Percentiles rank a stretch among this genome's conserved stretches.
These are phyloP conservation scores for Colletotrichum aenigma DNA, from an alignment of 2,329 filamentous ascomycete species.

Conservation along the genomic window DNA sequence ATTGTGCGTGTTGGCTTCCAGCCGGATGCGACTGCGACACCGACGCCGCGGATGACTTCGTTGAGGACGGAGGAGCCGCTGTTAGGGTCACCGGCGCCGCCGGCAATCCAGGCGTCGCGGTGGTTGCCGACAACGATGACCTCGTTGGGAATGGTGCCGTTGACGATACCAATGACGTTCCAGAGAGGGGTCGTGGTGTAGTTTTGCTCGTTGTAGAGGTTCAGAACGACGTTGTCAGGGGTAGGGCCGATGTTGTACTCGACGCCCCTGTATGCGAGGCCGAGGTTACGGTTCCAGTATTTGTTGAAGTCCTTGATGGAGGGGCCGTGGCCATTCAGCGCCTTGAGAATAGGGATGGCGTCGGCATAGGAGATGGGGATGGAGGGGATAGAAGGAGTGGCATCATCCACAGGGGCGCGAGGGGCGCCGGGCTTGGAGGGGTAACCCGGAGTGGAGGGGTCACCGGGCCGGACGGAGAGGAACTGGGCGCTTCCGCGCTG, in stretches of 20 bases:
- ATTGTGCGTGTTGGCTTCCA: slow-evolving; percentile 79
- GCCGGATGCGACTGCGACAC: slow-evolving; percentile 66
- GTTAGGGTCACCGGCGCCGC: slow-evolving; percentile 84
- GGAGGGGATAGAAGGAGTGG: slow-evolving; percentile 86
- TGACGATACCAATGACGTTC: slow-evolving; percentile 93
- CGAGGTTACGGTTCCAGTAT: slow-evolving; percentile 72
- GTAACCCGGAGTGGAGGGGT: slow-evolving; percentile 91
- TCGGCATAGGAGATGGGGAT: slow-evolving; percentile 89
- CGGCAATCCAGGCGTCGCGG: slow-evolving; percentile 83
- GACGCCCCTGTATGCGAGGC: slow-evolving; percentile 79
- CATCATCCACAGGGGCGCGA: slow-evolving; percentile 70
- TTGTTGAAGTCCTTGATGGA: slow-evolving; percentile 75
- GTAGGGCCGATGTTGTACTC: slow-evolving; percentile 86
- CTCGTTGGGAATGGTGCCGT: slow-evolving; percentile 83
- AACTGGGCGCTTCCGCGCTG: slow-evolving; percentile 89
- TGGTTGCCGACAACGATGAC: slow-evolving; percentile 93
- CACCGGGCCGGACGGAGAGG: slow-evolving; percentile 69
- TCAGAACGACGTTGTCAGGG: slow-evolving; percentile 72
- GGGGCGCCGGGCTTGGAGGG: slow-evolving; percentile 89
- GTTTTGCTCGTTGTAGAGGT: slow-evolving; percentile 79
- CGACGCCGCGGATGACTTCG: slow-evolving; percentile 78
- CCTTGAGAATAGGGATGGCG: slow-evolving; percentile 84
- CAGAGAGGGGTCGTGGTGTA: slow-evolving; percentile 83
- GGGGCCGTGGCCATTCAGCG: slow-evolving; percentile 87
- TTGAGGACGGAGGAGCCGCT: slow-evolving; percentile 81